Conservation (phyloP, 495 filamentous ascomycete species). For the Podospora tetraspora region DNA sequence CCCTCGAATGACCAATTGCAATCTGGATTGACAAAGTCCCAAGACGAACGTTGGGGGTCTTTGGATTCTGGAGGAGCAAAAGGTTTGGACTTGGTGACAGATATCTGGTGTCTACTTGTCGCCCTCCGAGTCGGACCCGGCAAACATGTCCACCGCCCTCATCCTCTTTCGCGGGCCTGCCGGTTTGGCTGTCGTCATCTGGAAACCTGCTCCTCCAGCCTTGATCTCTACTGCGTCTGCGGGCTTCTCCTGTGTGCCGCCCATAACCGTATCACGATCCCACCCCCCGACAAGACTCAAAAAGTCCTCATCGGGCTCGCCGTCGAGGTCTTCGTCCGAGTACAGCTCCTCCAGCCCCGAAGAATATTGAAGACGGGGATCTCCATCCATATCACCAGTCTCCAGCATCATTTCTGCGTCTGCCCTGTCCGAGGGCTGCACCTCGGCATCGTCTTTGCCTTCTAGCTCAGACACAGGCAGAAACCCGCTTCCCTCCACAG, state of each 20-base stretch:
- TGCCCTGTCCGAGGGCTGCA: slow-evolving; percentile 3
- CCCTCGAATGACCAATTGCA: not conserved
- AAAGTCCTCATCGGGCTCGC: slow-evolving; percentile 23
- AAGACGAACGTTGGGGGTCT: not conserved
- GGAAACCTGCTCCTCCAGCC: slow-evolving; percentile 23
- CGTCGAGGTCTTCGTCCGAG: slow-evolving; percentile 30
- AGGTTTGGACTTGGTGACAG: not conserved
- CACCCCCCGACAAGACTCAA: not conserved
- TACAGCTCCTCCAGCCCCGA: slow-evolving; percentile 22
- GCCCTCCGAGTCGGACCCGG: slow-evolving; percentile 50
- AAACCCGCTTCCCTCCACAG: slow-evolving; percentile 35
- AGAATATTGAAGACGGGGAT: slow-evolving; percentile 23
- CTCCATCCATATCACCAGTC: slow-evolving; percentile 34
- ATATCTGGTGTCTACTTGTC: slow-evolving; percentile 19
- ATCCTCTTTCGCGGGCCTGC: slow-evolving; percentile 52
- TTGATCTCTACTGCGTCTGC: slow-evolving; percentile 17
- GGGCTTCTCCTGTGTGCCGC: slow-evolving; percentile 17
- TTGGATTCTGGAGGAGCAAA: not conserved
- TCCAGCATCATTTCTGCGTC: slow-evolving; percentile 29
- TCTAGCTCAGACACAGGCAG: slow-evolving; percentile 29
- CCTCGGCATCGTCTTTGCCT: slow-evolving; percentile 18
- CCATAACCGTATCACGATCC: slow-evolving; percentile 16
- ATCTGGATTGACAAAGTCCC: not conserved
- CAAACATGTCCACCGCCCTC: slow-evolving; percentile 94
- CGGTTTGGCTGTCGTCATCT: slow-evolving; percentile 25